Evolutionary conservation across 768 basidiomycete genomes (phyloP).

Genomic region (Naganishia friedmannii): DNA sequence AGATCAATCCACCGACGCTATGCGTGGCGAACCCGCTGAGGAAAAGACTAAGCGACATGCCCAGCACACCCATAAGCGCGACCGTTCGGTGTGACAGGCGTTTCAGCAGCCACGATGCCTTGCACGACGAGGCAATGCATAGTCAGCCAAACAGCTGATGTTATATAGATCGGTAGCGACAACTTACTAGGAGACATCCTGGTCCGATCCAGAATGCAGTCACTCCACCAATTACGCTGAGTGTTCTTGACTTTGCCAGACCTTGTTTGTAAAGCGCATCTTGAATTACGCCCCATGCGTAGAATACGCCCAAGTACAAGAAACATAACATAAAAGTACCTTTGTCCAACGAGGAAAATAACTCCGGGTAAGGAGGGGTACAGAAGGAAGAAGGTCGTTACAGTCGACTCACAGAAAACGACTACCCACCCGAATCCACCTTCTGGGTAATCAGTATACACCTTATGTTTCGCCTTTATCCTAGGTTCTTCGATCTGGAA

Average conservation of each 20-base stretch:
- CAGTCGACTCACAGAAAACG: constrained; percentile 21
- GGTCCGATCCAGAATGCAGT: constrained; percentile 28
- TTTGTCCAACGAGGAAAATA: background rate
- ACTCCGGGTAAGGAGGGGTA: background rate
- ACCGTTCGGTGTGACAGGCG: background rate
- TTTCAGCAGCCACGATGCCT: constrained; percentile 31
- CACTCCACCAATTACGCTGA: constrained; percentile 32
- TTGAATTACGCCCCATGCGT: constrained; percentile 36
- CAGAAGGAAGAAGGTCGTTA: background rate
- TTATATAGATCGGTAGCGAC: background rate
- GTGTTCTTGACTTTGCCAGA: constrained; percentile 22
- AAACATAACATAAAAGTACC: constrained; percentile 31
- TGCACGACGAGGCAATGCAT: background rate
- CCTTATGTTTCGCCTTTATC: background rate
- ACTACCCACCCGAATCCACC: constrained; percentile 35
- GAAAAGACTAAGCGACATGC: background rate
- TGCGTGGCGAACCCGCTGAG: constrained; percentile 27
- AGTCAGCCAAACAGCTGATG: background rate
- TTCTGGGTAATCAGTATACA: constrained; percentile 30
- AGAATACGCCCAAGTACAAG: constrained; percentile 32
- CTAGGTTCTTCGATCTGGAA: constrained; percentile 13
- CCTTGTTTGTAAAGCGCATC: constrained; percentile 27
- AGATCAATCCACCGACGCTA: constrained; percentile 31
- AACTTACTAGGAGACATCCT: constrained; percentile 32
- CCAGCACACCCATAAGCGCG: constrained; percentile 26